Conservation (phyloP, 345 rosid genomes). For the Populus euphratica region DNA sequence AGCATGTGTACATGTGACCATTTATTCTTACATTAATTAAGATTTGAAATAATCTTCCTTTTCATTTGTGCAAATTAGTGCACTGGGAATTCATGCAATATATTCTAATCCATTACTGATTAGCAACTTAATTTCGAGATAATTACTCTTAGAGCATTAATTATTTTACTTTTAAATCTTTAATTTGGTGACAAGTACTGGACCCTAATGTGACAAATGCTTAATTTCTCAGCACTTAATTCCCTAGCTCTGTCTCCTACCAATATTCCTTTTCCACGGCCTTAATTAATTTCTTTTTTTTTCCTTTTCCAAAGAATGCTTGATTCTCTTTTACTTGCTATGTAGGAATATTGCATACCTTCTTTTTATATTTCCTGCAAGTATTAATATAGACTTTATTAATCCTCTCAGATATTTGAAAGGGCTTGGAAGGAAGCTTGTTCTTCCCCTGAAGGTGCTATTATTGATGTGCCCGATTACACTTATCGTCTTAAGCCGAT, state of each 20-base stretch:
- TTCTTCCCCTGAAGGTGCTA: conserved; percentile 37
- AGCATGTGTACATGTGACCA: not conserved
- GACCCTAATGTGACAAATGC: not conserved
- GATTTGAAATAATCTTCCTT: not conserved
- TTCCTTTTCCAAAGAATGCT: not conserved
- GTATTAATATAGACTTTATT: not conserved
- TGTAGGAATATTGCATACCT: not conserved
- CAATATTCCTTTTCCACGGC: not conserved
- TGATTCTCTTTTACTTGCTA: not conserved
- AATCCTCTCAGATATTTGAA: conserved; percentile 49
- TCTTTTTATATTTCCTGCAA: not conserved
- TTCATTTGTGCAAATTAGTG: not conserved
- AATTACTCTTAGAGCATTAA: not conserved
- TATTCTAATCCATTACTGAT: not conserved
- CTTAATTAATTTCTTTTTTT: not conserved
- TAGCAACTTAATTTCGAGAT: not conserved
- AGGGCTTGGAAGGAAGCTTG: conserved; percentile 80
- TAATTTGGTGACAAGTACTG: not conserved
- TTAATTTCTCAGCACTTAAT: not conserved
- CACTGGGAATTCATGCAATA: not conserved
- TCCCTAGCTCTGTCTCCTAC: not conserved
- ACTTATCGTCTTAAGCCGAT: conserved; percentile 47
- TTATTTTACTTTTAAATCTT: not conserved
- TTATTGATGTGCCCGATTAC: conserved; percentile 48
- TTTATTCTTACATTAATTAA: not conserved